Evolutionary conservation across 371 early-diverging fungal species (phyloP), one percentile per base, ranked within the genome.

Genomic region (Rhizopus sp.): DNA sequence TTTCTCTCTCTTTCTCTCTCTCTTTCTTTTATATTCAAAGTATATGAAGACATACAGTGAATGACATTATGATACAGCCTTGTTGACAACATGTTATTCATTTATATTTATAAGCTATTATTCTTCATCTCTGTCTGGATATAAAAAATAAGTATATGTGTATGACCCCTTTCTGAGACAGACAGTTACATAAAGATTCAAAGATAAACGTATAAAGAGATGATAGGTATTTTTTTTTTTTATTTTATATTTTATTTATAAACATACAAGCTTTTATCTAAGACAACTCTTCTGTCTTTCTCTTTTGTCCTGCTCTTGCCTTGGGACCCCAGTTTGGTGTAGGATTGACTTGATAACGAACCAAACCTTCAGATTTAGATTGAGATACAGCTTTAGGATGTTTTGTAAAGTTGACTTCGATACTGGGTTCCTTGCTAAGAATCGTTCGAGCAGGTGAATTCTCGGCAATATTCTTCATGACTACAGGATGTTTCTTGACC

Each of bases 321-420:
- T 94, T 95, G 30, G 98, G 98, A 0, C 98, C 98, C 98, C 98
- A 98, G 69, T 91, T 84, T 56, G 90, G 85, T 8, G 88, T 85
- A n/a, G 97, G 97, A 64, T 98, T 97, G 54, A 86, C 71, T 70
- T 97, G 96, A 73, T 88, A 96, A 41, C 99, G 85, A 12, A 94
- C 94, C 9, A 97, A 80, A 64, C 90, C 85, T 39, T 87, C 81
- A 49, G 88, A 85, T 50, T 89, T 80, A 7, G 93, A 93, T 35
- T 85, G 81, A 1, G 93, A 82, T 38, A 82, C 73, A 0, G 92
- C 90, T 15, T 89, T 82, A 15, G 86, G 78, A 67, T 96, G 92
- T 9, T 57, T 53, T 23, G 64, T 78, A 62, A 95, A 95, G 53
- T 87, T 77, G 12, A 85, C 88, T 33, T 75, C 69, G 47, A 83